Evolutionary conservation across 345 rosid genomes (phyloP).

Genomic region (Eucalyptus curtisii): DNA sequence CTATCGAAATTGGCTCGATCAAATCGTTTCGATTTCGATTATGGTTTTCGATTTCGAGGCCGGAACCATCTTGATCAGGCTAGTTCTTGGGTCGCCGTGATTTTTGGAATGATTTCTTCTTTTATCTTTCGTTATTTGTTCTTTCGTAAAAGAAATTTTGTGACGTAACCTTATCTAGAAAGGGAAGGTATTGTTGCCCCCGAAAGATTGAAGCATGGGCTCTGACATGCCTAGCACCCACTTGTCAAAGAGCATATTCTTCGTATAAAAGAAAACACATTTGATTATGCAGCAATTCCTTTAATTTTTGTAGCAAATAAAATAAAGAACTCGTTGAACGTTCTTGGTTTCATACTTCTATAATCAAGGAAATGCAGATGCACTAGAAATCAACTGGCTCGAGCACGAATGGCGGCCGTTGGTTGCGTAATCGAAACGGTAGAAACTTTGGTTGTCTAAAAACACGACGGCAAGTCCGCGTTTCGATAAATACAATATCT

Average conservation of each 20-base stretch:
- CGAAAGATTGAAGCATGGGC: background rate
- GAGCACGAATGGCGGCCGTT: background rate
- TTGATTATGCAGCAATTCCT: background rate
- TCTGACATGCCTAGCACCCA: background rate
- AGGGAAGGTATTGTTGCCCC: background rate
- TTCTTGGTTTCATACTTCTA: background rate
- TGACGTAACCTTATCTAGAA: background rate
- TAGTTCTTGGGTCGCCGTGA: too few species aligned
- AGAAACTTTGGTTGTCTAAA: background rate
- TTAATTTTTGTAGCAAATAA: background rate
- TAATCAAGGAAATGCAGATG: background rate
- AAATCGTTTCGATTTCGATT: background rate
- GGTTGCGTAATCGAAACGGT: background rate
- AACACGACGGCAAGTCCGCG: background rate
- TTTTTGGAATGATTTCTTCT: background rate
- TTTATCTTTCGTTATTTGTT: background rate
- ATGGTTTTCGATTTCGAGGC: accelerated
- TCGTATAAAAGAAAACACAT: background rate
- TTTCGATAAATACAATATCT: background rate
- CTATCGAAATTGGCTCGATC: background rate
- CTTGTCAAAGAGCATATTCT: background rate
- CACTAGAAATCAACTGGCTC: background rate
- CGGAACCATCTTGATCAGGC: accelerated
- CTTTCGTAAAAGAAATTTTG: background rate
- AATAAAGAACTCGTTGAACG: background rate